phyloP scores from a whole-genome alignment of 2,329 filamentous ascomycete species.

The Cercospora sesami region DNA sequence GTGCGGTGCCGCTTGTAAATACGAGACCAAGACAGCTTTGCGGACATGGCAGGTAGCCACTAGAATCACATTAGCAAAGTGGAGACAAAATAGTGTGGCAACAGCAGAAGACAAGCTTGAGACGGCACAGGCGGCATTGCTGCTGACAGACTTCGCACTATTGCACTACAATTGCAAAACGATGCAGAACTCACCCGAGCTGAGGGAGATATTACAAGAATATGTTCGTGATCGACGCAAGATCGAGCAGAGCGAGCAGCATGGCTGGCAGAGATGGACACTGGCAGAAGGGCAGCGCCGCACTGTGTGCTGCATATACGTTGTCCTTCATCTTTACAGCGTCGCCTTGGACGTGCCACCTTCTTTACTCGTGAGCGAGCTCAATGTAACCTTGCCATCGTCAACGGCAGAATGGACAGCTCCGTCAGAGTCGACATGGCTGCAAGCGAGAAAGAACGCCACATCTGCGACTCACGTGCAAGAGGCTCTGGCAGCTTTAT shows the following conservation, averaged over 20 bases:
- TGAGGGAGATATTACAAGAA: background rate
- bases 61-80: background rate
- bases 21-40: slow-evolving; percentile 3
- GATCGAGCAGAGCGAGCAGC: background rate
- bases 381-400: slow-evolving; percentile 4
- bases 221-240: background rate
- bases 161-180: background rate
- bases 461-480: background rate
- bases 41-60: slow-evolving; percentile 2
- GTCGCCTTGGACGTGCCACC: background rate
- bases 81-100: background rate
- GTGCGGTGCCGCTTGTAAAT: slow-evolving; percentile 8
- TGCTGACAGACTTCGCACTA: slow-evolving; percentile 2
- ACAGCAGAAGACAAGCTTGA: background rate
- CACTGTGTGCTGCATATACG: slow-evolving; percentile 10
- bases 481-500: slow-evolving; percentile 3
- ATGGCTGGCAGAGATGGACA: slow-evolving; percentile 9
- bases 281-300: background rate
- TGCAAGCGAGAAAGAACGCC: background rate
- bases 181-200: background rate
- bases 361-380: background rate
- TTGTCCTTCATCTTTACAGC: slow-evolving; percentile 5
- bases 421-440: background rate
- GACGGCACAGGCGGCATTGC: slow-evolving; percentile 8
- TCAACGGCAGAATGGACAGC: slow-evolving; percentile 15